Evolutionary conservation across 257 asterid species (phyloP).

Genomic region (Capsicum rhomboideum): DNA sequence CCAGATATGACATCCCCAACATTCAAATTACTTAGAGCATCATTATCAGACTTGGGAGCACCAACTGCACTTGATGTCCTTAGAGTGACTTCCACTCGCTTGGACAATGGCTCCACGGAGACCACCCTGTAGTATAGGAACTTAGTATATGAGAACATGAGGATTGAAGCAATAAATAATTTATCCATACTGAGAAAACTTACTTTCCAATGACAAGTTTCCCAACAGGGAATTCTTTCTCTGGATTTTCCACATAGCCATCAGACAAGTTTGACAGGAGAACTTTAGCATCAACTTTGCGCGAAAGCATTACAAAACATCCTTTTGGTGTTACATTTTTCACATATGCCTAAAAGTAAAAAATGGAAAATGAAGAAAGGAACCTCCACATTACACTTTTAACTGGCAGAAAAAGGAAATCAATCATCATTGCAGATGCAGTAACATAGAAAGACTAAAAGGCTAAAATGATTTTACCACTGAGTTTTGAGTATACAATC

Average conservation of each 20-base stretch:
- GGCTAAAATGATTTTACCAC: background rate
- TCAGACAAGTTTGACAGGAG: slow-evolving; percentile 82
- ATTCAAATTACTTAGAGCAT: slow-evolving; percentile 33
- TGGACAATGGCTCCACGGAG: slow-evolving; percentile 76
- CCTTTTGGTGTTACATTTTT: slow-evolving; percentile 73
- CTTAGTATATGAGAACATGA: slow-evolving; percentile 21
- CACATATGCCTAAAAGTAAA: slow-evolving; percentile 61
- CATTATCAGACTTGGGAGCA: slow-evolving; percentile 32
- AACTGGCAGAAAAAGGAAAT: background rate
- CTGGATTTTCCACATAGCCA: slow-evolving; percentile 57
- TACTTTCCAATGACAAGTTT: slow-evolving; percentile 80
- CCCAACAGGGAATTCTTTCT: slow-evolving; percentile 70
- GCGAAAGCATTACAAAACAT: slow-evolving; percentile 76
- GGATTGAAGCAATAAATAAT: background rate
- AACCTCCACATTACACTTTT: background rate
- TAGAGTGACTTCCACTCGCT: slow-evolving; percentile 82
- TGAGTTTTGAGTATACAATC: background rate
- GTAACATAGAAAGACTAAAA: background rate
- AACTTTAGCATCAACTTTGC: slow-evolving; percentile 79
- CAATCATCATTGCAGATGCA: background rate
- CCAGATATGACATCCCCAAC: slow-evolving; percentile 74
- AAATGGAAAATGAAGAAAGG: background rate
- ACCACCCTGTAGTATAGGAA: slow-evolving; percentile 53
- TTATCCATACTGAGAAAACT: slow-evolving; percentile 14
- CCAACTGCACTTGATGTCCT: slow-evolving; percentile 44